These are phyloP conservation scores for Mycena citricolor DNA, from an alignment of 1,284 basidiomycete species.

Conservation along the genomic window DNA sequence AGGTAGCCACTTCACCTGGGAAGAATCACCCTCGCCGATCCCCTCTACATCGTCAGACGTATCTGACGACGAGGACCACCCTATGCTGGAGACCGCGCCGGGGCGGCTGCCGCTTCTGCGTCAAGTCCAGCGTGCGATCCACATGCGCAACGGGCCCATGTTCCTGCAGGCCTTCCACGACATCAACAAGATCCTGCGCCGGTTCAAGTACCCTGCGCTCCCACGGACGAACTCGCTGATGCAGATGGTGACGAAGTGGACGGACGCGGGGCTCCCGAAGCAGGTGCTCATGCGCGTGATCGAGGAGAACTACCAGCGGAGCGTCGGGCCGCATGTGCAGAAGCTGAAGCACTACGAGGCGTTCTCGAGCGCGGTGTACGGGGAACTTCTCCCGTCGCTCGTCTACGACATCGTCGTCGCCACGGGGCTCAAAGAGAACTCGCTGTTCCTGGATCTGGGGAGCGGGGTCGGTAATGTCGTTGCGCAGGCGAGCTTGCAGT, in stretches of 20 bases:
- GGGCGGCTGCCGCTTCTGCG: conserved; percentile 63
- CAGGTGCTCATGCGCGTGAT: conserved; percentile 65
- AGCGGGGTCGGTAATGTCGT: conserved; percentile 80
- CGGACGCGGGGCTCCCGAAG: conserved; percentile 49
- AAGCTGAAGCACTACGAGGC: conserved; percentile 67
- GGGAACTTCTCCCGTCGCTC: conserved; percentile 72
- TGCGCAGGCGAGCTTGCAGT: conserved; percentile 70
- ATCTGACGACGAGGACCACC: conserved; percentile 22
- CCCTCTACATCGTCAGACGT: too few relatives aligned
- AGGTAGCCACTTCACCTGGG: conserved; percentile 41
- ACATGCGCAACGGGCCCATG: conserved; percentile 63
- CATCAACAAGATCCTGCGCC: conserved; percentile 58
- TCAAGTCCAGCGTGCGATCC: conserved; percentile 61
- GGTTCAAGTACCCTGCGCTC: conserved; percentile 61
- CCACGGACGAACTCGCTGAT: conserved; percentile 49
- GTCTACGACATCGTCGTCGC: conserved; percentile 61
- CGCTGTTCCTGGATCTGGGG: conserved; percentile 74
- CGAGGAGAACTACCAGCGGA: conserved; percentile 78
- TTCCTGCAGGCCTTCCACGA: conserved; percentile 58
- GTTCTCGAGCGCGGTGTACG: conserved; percentile 75
- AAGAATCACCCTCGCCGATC: too few relatives aligned
- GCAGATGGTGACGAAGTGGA: conserved; percentile 49
- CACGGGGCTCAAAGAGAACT: conserved; percentile 56
- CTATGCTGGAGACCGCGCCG: conserved; percentile 49
- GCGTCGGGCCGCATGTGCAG: conserved; percentile 68